These are phyloP conservation scores for Ophiocordyceps robertsii DNA, from an alignment of 2,329 filamentous ascomycete genomes.

Conservation along the genomic window DNA sequence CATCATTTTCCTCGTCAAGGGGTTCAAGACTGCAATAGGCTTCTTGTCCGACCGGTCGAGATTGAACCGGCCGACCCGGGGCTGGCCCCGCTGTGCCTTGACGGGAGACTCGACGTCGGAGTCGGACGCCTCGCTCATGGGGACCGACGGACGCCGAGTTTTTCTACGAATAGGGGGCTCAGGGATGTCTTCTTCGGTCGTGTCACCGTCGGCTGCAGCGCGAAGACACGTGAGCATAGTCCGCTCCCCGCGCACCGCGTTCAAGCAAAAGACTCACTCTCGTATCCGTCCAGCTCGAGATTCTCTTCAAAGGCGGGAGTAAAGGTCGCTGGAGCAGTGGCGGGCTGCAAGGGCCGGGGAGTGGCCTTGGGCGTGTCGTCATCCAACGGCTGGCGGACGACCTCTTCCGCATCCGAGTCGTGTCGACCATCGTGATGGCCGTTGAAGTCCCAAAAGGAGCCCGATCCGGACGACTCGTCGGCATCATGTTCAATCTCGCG, in stretches of 20 bases:
- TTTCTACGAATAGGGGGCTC: slow-evolving; percentile 35
- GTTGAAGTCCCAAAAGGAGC: slow-evolving; percentile 51
- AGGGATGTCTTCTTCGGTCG: slow-evolving; percentile 45
- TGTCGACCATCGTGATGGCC: slow-evolving; percentile 26
- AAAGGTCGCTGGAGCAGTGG: slow-evolving; percentile 10
- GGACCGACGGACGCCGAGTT: slow-evolving; percentile 25
- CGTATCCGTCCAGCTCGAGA: slow-evolving; percentile 41
- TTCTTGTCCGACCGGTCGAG: slow-evolving; percentile 40
- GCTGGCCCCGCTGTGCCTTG: slow-evolving; percentile 34
- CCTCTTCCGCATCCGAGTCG: slow-evolving; percentile 29
- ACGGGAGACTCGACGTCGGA: slow-evolving; percentile 35
- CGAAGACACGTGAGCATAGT: slow-evolving; percentile 15
- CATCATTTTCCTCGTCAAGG: slow-evolving; percentile 46
- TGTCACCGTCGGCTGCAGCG: slow-evolving; percentile 42
- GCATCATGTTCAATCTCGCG: slow-evolving; percentile 58
- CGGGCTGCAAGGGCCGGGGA: slow-evolving; percentile 19
- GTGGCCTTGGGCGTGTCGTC: slow-evolving; percentile 30
- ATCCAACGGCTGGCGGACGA: slow-evolving; percentile 21
- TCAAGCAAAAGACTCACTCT: slow-evolving; percentile 33
- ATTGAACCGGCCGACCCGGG: slow-evolving; percentile 40
- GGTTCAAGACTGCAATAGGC: slow-evolving; percentile 45
- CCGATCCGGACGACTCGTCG: slow-evolving; percentile 42
- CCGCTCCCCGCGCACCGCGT: background rate
- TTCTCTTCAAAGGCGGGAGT: slow-evolving; percentile 17
- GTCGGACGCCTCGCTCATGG: slow-evolving; percentile 29